Base-by-base conservation (phyloP, 2,329 filamentous ascomycete genomes). In the Cladophialophora immunda region DNA sequence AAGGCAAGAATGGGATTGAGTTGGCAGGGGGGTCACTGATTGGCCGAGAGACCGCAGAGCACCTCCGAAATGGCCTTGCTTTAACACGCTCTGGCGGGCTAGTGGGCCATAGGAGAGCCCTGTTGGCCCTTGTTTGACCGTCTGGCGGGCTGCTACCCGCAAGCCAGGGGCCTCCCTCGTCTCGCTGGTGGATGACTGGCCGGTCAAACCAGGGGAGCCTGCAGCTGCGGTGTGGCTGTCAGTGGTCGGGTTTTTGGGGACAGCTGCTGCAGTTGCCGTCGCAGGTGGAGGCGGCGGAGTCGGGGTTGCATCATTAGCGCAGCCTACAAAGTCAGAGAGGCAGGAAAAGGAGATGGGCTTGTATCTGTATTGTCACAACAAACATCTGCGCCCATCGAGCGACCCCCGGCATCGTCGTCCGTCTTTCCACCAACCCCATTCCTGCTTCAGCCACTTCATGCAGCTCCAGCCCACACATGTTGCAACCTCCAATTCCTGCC, bases 301-400 rank as follows among this genome's bases (percentile, higher is more conserved):
- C 11, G 19, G 59, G 64, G 64, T 66, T 62, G 62, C 68, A 65
- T 55, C 58, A 63, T 60, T 62, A 65, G 63, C 29, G 52, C 52
- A 29, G 30, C 27, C 56, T 57, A 54, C 13, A 25, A 50, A 50
- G 45, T 50, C 45, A 50, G 19, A 50, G 45, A 36, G 17, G 17
- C 3, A 30, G 29, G 41, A 62, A 64, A 68, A 67, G 62, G 59
- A 65, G 68, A 62, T 54, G 63, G 63, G 62, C 32, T 62, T 32
- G 58, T 63, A 63, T 57, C 4, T 13, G 58, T 54, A 61, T 38
- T 58, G 60, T 63, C 38, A 53, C 68, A 34, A 36, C 7, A 13
- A 30, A 50, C 38, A 27, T 50, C 57, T 38, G 41, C 45, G 11
- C 13, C 45, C 7, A 25, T 17, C 6, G 13, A 41, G 41, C 22